Base-by-base conservation (phyloP, 257 asterid genomes). In the Penstemon eatonii region DNA sequence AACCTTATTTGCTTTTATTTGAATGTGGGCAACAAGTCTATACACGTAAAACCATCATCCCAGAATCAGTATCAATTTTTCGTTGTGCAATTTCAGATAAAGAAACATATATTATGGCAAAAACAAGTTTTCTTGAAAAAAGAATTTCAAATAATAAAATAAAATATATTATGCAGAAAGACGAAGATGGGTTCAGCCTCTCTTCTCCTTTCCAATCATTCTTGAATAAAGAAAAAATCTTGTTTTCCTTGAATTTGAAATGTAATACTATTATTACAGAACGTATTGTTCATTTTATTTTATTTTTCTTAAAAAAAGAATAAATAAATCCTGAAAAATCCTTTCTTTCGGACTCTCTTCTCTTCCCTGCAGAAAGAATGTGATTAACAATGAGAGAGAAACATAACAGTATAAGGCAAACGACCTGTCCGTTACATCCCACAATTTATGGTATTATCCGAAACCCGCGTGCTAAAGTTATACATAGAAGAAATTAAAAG, bases 401-500 rank as follows among this genome's bases (percentile, higher is more conserved):
- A 45, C 39, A 60, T 73, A 56, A 46, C 53, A 58, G 50, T 15
- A 50, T 73, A 38, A 66, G 56, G 56, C 25, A 53, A 56, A 68
- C 73, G 79, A 73, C 47, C 13, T 36, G 60, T 60, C 74, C 74
- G 71, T 71, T 77, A 71, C 80, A 40, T 71, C 25, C 56, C 76
- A 62, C 78, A 42, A 71, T 76, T 60, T 72, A 77, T 75, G 74
- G 67, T 56, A 2, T 36, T 55, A 78, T 74, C 63, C 82, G 79
- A 76, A 63, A 74, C 80, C 73, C 76, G 65, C 82, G 74, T 63
- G 66, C 62, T 39, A 25, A 25, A 25, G 33, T 25, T 25, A 25
- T 25, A 25, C 33, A 25, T 25, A 2, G 33, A 25, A 25, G 33
- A 1, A 25, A 25, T 25, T 25, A 25, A 1, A 25, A 25, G 33